A percentile compares a stretch with the other conserved stretches of the same genome.
phyloP scores from a whole-genome alignment of 441 rosid species.

The Brassica hybrid region DNA sequence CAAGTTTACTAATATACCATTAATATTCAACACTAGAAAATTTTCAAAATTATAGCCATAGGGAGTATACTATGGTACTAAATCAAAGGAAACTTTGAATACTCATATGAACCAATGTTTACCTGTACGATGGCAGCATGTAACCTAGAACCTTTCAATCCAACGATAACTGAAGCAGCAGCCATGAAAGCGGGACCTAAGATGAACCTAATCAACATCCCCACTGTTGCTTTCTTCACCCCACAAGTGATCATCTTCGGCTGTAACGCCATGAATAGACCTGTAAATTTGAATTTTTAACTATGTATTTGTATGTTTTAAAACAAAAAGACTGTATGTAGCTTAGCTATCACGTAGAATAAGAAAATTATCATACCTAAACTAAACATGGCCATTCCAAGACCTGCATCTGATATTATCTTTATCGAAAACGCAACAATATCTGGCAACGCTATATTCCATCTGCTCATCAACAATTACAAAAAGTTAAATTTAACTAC shows the following conservation, averaged over 20 bases:
- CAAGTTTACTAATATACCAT: not conserved
- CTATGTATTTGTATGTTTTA: not conserved
- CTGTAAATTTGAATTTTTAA: conserved; percentile 38
- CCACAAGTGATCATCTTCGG: conserved; percentile 79
- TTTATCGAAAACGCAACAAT: conserved; percentile 65
- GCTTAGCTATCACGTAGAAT: no score
- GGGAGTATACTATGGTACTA: not conserved
- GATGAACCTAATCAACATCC: conserved; percentile 69
- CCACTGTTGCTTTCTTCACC: conserved; percentile 59
- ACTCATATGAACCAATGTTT: not conserved
- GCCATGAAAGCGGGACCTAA: conserved; percentile 71
- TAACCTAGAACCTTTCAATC: conserved; percentile 59
- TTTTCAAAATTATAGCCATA: not conserved
- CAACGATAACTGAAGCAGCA: conserved; percentile 57
- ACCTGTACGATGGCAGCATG: conserved; percentile 87
- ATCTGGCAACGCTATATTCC: conserved; percentile 72
- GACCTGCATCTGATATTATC: conserved; percentile 82
- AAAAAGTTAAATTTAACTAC: not conserved
- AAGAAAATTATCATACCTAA: conserved; percentile 52
- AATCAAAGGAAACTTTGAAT: not conserved
- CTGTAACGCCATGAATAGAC: conserved; percentile 85
- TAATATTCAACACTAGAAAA: not conserved
- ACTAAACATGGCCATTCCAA: conserved; percentile 92
- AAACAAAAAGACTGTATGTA: not conserved
- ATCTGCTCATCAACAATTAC: conserved; percentile 46